A percentile compares a stretch with the other conserved stretches of the same genome.
Conservation (phyloP, 139 green algal genomes). For the Closterium sp. region DNA sequence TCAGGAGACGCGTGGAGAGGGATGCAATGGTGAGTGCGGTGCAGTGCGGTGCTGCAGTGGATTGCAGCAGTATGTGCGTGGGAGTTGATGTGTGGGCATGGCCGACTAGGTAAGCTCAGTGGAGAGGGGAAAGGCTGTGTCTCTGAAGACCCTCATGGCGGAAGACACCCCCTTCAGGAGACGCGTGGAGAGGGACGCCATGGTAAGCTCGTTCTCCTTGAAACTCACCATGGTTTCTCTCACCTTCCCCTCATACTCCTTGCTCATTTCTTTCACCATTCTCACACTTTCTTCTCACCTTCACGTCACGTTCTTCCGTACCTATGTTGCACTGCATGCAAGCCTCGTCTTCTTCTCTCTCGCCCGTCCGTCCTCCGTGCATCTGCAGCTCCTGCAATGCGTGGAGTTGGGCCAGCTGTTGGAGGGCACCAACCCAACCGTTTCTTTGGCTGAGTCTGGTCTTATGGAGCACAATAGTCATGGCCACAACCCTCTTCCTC, state of each 20-base stretch:
- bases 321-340: not conserved
- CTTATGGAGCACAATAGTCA: no score
- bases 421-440: slow-evolving; percentile 27
- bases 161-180: slow-evolving; percentile 14
- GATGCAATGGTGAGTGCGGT: no score
- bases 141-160: not conserved
- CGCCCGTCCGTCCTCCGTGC: no score
- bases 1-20: not conserved
- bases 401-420: slow-evolving; percentile 7
- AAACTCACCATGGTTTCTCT: not conserved
- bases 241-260: not conserved
- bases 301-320: not conserved
- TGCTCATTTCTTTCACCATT: not conserved
- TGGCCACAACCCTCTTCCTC: no score
- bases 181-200: not conserved
- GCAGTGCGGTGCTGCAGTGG: no score
- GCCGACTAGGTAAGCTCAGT: no score
- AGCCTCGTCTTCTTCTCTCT: not conserved
- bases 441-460: no score
- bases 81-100: no score
- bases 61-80: no score
- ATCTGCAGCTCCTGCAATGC: not conserved
- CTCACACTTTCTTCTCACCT: not conserved
- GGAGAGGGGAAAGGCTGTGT: no score
- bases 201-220: not conserved